These are phyloP conservation scores for Silene vulgaris DNA, from an alignment of 179 eudicot species.

Conservation along the genomic window DNA sequence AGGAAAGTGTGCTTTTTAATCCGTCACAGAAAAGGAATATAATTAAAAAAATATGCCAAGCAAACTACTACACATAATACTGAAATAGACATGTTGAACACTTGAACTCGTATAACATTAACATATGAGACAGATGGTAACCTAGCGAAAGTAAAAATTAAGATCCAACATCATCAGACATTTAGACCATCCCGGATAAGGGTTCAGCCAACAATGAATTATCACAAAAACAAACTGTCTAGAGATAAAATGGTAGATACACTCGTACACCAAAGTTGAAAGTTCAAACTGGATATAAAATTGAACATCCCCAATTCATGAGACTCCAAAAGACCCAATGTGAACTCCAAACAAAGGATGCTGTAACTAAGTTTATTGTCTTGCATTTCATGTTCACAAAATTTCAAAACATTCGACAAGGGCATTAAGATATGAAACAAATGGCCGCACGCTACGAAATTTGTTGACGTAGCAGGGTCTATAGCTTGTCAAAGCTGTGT, in stretches of 20 bases:
- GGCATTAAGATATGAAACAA: too few species aligned
- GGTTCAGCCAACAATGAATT: background rate
- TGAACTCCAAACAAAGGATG: background rate
- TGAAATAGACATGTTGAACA: too few species aligned
- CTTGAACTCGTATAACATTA: too few species aligned
- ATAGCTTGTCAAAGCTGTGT: too few species aligned
- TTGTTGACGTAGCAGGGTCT: too few species aligned
- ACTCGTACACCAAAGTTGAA: background rate
- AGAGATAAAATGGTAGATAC: background rate
- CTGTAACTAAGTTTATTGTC: background rate
- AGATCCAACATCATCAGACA: background rate
- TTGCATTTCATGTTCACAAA: background rate
- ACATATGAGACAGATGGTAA: background rate
- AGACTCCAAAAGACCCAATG: background rate
- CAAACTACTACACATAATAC: too few species aligned
- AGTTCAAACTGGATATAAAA: background rate
- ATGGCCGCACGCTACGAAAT: too few species aligned
- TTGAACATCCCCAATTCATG: too few species aligned
- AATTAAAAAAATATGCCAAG: background rate
- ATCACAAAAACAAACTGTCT: background rate
- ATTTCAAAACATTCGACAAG: too few species aligned
- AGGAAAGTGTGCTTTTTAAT: too few species aligned
- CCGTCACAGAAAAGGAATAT: background rate
- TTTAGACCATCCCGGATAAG: too few species aligned
- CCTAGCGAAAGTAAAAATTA: background rate